These are phyloP conservation scores for Diversispora eburnea DNA, from an alignment of 192 early-diverging fungal species.

Conservation along the genomic window DNA sequence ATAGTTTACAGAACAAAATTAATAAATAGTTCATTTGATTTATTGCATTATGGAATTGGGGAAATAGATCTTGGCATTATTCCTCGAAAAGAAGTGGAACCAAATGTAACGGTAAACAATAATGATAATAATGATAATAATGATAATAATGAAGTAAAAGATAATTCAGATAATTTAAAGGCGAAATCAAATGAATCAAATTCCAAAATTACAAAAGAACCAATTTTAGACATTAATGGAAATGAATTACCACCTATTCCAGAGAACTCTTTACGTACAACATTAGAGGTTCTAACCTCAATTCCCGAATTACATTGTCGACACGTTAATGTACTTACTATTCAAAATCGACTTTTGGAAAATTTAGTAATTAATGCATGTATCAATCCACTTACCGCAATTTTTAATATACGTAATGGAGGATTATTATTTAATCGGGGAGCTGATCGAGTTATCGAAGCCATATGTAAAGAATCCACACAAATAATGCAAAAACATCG, in stretches of 20 bases:
- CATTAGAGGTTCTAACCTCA: background rate
- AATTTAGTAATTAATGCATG: constrained; percentile 65
- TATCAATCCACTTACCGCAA: constrained; percentile 62
- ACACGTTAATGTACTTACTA: constrained; percentile 40
- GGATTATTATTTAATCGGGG: constrained; percentile 35
- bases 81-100: background rate
- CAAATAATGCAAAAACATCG: constrained; percentile 20
- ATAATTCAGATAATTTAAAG: too few species aligned
- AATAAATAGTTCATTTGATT: background rate
- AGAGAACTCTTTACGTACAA: background rate
- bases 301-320: constrained; percentile 32
- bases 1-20: background rate
- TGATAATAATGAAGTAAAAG: too few species aligned
- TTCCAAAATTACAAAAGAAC: too few species aligned
- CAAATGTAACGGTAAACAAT: background rate
- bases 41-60: background rate
- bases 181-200: too few species aligned
- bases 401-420: constrained; percentile 56
- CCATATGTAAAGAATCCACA: constrained; percentile 31
- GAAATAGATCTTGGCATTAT: constrained; percentile 16
- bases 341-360: constrained; percentile 45
- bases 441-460: constrained; percentile 16
- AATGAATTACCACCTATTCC: background rate
- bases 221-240: background rate
- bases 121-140: too few species aligned